Evolutionary conservation across 2,329 filamentous ascomycete genomes (phyloP).

Genomic region (Fusarium tricinctum): DNA sequence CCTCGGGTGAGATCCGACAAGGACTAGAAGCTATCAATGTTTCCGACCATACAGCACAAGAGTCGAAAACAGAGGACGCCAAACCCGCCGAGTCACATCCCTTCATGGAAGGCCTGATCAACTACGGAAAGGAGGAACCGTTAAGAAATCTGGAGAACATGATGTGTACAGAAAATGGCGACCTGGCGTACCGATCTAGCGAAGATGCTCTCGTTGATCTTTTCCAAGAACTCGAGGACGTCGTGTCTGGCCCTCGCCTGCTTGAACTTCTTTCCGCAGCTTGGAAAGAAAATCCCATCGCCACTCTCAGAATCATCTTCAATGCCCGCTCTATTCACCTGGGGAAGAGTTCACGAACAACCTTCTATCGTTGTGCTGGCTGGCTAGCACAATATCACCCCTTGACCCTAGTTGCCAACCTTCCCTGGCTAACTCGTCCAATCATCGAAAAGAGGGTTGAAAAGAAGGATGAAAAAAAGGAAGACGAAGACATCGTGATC

Average conservation of each 20-base stretch:
- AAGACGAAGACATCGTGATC: constrained; percentile 55
- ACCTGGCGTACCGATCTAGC: constrained; percentile 63
- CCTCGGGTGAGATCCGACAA: constrained; percentile 45
- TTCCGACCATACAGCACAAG: constrained; percentile 8
- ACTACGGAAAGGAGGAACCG: constrained; percentile 29
- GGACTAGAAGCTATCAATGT: constrained; percentile 33
- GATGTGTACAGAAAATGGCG: constrained; percentile 67
- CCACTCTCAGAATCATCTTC: constrained; percentile 72
- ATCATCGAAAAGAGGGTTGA: constrained; percentile 68
- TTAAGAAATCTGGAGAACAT: constrained; percentile 55
- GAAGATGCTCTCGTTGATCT: constrained; percentile 64
- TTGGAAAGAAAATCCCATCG: constrained; percentile 63
- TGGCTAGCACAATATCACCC: constrained; percentile 71
- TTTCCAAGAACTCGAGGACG: constrained; percentile 65
- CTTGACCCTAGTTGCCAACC: constrained; percentile 65
- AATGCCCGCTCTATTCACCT: constrained; percentile 72
- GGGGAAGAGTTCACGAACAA: constrained; percentile 64
- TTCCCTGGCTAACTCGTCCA: constrained; percentile 68
- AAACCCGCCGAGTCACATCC: constrained; percentile 37
- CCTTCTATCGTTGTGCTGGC: constrained; percentile 67
- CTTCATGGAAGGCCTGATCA: constrained; percentile 55
- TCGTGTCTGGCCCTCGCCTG: constrained; percentile 55
- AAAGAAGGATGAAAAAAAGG: constrained; percentile 54
- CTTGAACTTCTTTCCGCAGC: constrained; percentile 60
- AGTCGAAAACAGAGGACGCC: constrained; percentile 3